phyloP scores from a whole-genome alignment of 352 stramenopile genomes.

The Ophiocytium majus region DNA sequence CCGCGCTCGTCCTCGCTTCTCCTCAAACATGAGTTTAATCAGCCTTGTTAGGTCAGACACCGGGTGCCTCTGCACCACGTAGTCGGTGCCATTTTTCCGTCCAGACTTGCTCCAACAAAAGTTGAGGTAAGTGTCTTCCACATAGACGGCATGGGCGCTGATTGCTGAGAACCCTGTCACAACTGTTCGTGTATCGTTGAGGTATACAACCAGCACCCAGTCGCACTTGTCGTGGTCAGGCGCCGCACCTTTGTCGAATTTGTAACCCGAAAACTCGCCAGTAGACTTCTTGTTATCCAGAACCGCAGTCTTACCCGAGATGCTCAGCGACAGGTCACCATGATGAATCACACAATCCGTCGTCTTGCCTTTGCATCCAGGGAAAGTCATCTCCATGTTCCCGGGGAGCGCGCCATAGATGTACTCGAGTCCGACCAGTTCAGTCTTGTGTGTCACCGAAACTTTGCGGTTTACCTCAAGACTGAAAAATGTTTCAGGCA shows the following conservation, averaged over 20 bases:
- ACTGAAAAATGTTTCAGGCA: not conserved
- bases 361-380: not conserved
- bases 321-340: not conserved
- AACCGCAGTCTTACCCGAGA: not conserved
- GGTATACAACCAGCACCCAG: not conserved
- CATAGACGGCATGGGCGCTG: not conserved
- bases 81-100: not conserved
- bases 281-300: not conserved
- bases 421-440: not conserved
- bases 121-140: not conserved
- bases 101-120: not conserved
- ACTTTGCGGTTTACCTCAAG: not conserved
- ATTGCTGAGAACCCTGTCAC: not conserved
- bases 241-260: not conserved
- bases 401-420: not conserved
- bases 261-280: not conserved
- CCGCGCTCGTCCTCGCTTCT: not conserved
- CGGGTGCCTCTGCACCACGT: not conserved
- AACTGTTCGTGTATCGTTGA: not conserved
- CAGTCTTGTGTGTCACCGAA: not conserved
- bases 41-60: not conserved
- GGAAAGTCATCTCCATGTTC: not conserved
- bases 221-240: not conserved
- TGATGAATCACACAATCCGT: not conserved
- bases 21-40: not conserved